A percentile compares a stretch with the other conserved stretches of the same genome.
phyloP scores from a whole-genome alignment of 2,329 filamentous ascomycete genomes.

The Colletotrichum tanaceti region DNA sequence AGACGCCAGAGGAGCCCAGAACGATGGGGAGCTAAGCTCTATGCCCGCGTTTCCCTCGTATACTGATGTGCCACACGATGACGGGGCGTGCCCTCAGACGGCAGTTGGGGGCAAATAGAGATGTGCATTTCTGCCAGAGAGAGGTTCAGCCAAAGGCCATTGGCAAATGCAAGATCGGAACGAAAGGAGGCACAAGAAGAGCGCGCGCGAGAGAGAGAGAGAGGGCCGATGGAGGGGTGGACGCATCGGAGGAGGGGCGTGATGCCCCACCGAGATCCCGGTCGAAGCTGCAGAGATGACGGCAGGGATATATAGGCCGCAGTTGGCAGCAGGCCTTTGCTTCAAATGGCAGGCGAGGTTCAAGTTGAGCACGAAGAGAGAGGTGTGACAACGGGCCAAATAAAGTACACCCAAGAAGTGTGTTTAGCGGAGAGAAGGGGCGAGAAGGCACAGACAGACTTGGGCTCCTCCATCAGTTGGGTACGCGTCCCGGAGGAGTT shows the following conservation, averaged over 20 bases:
- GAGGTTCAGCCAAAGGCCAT: conserved; percentile 23
- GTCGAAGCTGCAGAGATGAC: conserved; percentile 29
- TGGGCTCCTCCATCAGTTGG: conserved; percentile 4
- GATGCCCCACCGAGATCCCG: conserved; percentile 13
- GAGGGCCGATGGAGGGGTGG: conserved; percentile 17
- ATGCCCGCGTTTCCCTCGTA: conserved; percentile 14
- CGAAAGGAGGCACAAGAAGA: conserved; percentile 21
- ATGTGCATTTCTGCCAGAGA: background rate
- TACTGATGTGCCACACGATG: conserved; percentile 23
- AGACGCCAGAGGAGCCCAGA: conserved; percentile 26
- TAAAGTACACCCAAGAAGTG: background rate
- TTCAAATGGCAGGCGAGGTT: conserved; percentile 21
- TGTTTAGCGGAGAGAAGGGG: conserved; percentile 8
- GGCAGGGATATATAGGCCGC: conserved; percentile 24
- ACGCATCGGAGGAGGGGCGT: conserved; percentile 24
- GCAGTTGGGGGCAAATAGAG: conserved; percentile 27
- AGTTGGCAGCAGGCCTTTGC: conserved; percentile 23
- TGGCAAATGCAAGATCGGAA: conserved; percentile 27
- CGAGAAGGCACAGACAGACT: conserved; percentile 3
- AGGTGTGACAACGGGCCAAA: conserved; percentile 9
- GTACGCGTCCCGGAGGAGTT: conserved; percentile 20
- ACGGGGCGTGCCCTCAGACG: conserved; percentile 28
- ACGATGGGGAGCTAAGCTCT: conserved; percentile 31
- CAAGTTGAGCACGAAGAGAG: background rate
- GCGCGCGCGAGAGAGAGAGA: no score